Evolutionary conservation across 1,284 basidiomycete genomes (phyloP), one percentile per base, ranked within the genome.

Genomic region (Clitocybe nebularis): DNA sequence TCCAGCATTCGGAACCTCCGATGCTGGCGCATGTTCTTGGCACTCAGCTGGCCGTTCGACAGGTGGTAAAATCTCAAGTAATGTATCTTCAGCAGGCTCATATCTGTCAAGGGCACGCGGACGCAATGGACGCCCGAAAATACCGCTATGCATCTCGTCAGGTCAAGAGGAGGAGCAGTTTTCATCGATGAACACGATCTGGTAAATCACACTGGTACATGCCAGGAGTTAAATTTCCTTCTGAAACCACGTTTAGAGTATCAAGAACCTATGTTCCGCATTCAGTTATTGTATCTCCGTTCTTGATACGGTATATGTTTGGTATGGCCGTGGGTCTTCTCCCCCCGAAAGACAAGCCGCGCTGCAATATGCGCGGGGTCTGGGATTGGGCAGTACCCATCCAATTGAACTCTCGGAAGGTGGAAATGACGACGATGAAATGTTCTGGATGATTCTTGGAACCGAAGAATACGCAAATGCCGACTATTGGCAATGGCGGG

Each of bases 361-460:
- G 0, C 50, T 75, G 9, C 60, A 66, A 46, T 90, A 89, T 58
- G 83, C 75, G 4, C 61, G 66, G 32, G 61, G 58, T 4, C 62
- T 89, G 21, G 62, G 66, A 0, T 51, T 57, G 5, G 64, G 63
- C 21, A 59, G 66, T 3, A 61, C 61, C 3, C 59, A 58, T 8
- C 61, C 79, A 16, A 60, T 76, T 5, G 79, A 84, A 46, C 68
- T 88, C 5, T 51, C 58, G 2, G 84, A 89, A 55, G 77, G 77
- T n/a, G 72, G 77, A 50, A 73, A 72, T 39, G 69, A 68, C 26
- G 62, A 64, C 19, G 82, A 88, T 43, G 84, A 88, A 44, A 79
- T 89, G 75, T 89, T 90, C 55, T 88, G 87, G 84, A 81, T 86
- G 77, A 74, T 85, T 34, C 68, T 90, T 7, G 87, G 87, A 6